Base-by-base conservation (phyloP, 306 rosid species). In the Erythrophleum fordii region DNA sequence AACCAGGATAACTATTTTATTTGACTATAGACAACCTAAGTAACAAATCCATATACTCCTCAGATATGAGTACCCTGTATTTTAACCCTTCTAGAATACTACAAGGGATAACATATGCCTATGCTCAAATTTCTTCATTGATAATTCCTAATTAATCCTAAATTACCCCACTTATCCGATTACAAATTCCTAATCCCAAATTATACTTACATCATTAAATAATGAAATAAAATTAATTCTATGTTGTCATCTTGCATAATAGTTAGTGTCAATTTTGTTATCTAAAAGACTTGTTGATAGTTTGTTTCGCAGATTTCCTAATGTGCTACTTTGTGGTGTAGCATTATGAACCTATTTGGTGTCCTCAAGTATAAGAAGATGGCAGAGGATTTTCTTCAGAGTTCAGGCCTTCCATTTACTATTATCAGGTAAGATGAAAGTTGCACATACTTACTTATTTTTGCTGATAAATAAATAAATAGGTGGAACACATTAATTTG, bases 271-370 rank as follows among this genome's bases (percentile, higher is more conserved):
- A 37, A 11, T 46, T 78, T 25, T 70, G 22, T 44, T 69, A 52
- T 64, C 65, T 49, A 69, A 39, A 60, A 25, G 55, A 51, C 56
- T 49, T 59, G 45, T 41, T 46, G 20, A 68, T 52, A 60, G 55
- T 18, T 42, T 34, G 46, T 81, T 61, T 48, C 37, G 22, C 52
- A 13, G 61, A 34, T 62, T 73, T 45, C 77, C 67, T 51, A 66
- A 51, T 61, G 7, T 48, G 35, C 23, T 25, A 68, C 16, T 72
- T 55, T 61, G 66, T 39, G 64, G 18, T 71, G 68, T 58, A 95
- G 99, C 83, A 79, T 95, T 78, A 93, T 92, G 97, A 95, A 95
- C 82, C 97, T 95, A 65, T 95, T 95, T 76, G 97, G 99, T 46
- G 99, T 95, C 72, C 93, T 95, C 78, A 91, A 93, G 84, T 95